Evolutionary conservation across 768 basidiomycete genomes (phyloP).

Genomic region (Tulasnella sp.): DNA sequence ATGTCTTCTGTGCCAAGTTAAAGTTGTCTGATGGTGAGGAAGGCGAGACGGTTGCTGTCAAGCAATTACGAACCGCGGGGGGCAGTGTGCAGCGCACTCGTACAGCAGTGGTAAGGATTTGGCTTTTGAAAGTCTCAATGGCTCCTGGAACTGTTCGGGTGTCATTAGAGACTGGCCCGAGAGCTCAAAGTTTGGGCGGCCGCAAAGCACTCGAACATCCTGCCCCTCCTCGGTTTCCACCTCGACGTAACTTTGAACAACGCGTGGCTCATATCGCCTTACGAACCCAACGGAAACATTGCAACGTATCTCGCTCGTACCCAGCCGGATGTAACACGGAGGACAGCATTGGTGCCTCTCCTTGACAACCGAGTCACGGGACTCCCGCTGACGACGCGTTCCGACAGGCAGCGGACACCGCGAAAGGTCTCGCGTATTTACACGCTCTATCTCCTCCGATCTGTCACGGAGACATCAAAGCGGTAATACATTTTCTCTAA

Average conservation of each 20-base stretch:
- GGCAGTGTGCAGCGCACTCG: background rate
- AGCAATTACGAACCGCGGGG: background rate
- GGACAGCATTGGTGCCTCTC: background rate
- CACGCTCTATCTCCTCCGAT: background rate
- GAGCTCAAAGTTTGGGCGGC: background rate
- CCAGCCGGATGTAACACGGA: background rate
- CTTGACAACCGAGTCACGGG: background rate
- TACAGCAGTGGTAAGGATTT: background rate
- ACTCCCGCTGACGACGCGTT: background rate
- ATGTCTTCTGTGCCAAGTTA: background rate
- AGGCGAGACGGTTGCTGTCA: background rate
- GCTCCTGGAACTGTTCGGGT: too few species aligned
- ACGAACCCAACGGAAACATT: background rate
- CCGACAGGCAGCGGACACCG: background rate
- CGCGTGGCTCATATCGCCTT: background rate
- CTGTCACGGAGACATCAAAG: constrained; percentile 3
- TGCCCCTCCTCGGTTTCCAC: constrained; percentile 2
- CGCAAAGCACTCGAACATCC: background rate
- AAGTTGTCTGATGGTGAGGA: background rate
- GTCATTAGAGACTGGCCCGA: background rate
- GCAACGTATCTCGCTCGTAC: background rate
- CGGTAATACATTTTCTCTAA: background rate
- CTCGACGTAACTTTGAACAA: background rate
- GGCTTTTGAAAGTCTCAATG: background rate
- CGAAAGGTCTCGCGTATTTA: background rate